Evolutionary conservation across 2,329 filamentous ascomycete species (phyloP).

Genomic region (Elsinoe fawcettii): DNA sequence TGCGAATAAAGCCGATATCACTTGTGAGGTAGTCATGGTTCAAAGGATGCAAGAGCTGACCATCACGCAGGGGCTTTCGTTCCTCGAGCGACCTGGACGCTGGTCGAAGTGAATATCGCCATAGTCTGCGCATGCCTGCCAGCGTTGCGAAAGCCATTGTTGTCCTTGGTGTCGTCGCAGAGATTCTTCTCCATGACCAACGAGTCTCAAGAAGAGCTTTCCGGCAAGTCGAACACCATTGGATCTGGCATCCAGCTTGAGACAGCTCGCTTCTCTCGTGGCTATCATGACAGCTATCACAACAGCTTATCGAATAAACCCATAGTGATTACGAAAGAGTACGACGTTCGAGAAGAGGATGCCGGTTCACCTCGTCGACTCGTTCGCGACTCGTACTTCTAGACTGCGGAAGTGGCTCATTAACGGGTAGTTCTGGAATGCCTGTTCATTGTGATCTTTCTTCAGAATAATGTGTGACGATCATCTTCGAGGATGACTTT

Average conservation of each 20-base stretch:
- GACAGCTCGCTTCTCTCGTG: not conserved
- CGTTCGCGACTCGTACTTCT: not conserved
- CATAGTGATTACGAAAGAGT: slow-evolving; percentile 8
- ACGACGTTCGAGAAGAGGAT: not conserved
- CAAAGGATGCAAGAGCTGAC: slow-evolving; percentile 14
- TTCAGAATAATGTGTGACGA: no score
- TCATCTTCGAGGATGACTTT: not conserved
- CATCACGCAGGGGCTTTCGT: slow-evolving; percentile 15
- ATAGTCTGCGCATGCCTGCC: slow-evolving; percentile 27
- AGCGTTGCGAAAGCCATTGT: slow-evolving; percentile 17
- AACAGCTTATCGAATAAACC: not conserved
- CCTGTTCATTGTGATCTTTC: not conserved
- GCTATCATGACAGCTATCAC: not conserved
- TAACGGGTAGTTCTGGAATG: not conserved
- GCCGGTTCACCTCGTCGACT: not conserved
- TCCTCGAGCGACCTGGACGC: slow-evolving; percentile 23
- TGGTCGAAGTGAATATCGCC: slow-evolving; percentile 25
- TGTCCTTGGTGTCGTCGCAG: slow-evolving; percentile 8
- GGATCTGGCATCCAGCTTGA: not conserved
- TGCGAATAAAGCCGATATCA: slow-evolving; percentile 17
- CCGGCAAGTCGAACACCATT: not conserved
- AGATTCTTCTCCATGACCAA: slow-evolving; percentile 11
- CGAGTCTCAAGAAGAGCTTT: slow-evolving; percentile 4
- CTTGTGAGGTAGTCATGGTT: slow-evolving; percentile 17
- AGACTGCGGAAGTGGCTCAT: not conserved